Evolutionary conservation across 371 early-diverging fungal genomes (phyloP).

Genomic region (Actinomortierella ambigua): DNA sequence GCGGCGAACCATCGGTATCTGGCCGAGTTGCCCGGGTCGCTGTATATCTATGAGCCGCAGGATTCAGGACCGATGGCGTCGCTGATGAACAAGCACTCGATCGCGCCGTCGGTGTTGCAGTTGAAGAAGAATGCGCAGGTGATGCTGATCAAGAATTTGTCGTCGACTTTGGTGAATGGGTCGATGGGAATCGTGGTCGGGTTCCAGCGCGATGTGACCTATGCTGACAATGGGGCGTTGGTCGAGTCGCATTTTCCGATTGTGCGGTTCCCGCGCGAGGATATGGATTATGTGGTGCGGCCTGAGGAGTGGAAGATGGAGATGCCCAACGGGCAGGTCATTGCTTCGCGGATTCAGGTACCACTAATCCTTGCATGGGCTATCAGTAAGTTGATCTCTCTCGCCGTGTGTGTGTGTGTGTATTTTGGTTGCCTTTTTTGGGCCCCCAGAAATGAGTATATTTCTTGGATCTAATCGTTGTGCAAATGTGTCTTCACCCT

Average conservation of each 20-base stretch:
- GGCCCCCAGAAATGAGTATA: too few relatives aligned
- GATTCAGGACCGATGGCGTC: slow-evolving; percentile 49
- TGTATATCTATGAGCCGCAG: slow-evolving; percentile 41
- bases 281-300: slow-evolving; percentile 54
- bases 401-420: background rate
- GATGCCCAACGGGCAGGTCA: slow-evolving; percentile 50
- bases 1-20: slow-evolving; percentile 66
- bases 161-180: slow-evolving; percentile 80
- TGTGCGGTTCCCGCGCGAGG: slow-evolving; percentile 58
- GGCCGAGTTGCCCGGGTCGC: slow-evolving; percentile 50
- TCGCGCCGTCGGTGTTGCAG: slow-evolving; percentile 60
- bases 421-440: too few relatives aligned
- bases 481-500: too few relatives aligned
- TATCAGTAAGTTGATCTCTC: slow-evolving; percentile 42
- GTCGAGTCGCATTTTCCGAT: slow-evolving; percentile 52
- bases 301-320: slow-evolving; percentile 68
- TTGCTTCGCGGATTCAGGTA: slow-evolving; percentile 57
- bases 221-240: background rate
- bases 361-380: slow-evolving; percentile 73
- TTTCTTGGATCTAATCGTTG: too few relatives aligned
- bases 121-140: slow-evolving; percentile 86
- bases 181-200: slow-evolving; percentile 75
- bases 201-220: slow-evolving; percentile 44
- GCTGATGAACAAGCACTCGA: slow-evolving; percentile 51
- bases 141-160: slow-evolving; percentile 84